Conservation (phyloP, 1,284 basidiomycete genomes). For the Apiotrichum siamense region DNA sequence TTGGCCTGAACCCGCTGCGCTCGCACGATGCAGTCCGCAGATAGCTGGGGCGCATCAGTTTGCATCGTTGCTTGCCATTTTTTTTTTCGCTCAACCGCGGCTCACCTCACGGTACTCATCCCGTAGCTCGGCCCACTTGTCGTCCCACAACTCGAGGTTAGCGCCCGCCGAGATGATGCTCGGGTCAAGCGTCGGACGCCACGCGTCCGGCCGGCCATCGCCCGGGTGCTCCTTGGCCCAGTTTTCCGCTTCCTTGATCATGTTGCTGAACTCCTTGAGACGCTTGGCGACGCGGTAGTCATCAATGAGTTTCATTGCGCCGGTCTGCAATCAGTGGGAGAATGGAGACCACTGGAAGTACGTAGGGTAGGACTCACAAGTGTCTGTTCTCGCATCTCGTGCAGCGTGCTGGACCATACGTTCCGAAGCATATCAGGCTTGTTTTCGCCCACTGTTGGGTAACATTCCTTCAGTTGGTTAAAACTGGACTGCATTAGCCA, state of each 20-base stretch:
- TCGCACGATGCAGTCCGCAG: slow-evolving; percentile 27
- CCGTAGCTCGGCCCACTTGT: slow-evolving; percentile 31
- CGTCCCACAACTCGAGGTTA: slow-evolving; percentile 40
- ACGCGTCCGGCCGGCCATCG: slow-evolving; percentile 29
- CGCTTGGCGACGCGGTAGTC: slow-evolving; percentile 32
- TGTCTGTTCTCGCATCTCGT: slow-evolving; percentile 27
- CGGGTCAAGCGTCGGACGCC: slow-evolving; percentile 39
- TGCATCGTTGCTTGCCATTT: too few species aligned
- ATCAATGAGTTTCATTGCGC: slow-evolving; percentile 25
- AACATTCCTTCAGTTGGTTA: slow-evolving; percentile 34
- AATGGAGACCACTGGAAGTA: too few species aligned
- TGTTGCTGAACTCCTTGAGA: slow-evolving; percentile 29
- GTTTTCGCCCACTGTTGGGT: slow-evolving; percentile 29
- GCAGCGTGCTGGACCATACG: slow-evolving; percentile 23
- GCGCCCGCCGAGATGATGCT: slow-evolving; percentile 34
- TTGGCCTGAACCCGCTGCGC: slow-evolving; percentile 35
- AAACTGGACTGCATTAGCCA: slow-evolving; percentile 15
- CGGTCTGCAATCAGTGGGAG: slow-evolving; percentile 14
- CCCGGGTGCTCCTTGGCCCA: slow-evolving; percentile 15
- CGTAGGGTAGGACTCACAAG: slow-evolving; percentile 19
- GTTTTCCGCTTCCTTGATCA: slow-evolving; percentile 31
- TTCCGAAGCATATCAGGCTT: slow-evolving; percentile 26
- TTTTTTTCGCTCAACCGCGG: background rate
- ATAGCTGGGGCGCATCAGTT: too few species aligned
- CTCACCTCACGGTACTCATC: slow-evolving; percentile 40